Conservation (phyloP, 306 rosid genomes). For the Sicyos edulis region DNA sequence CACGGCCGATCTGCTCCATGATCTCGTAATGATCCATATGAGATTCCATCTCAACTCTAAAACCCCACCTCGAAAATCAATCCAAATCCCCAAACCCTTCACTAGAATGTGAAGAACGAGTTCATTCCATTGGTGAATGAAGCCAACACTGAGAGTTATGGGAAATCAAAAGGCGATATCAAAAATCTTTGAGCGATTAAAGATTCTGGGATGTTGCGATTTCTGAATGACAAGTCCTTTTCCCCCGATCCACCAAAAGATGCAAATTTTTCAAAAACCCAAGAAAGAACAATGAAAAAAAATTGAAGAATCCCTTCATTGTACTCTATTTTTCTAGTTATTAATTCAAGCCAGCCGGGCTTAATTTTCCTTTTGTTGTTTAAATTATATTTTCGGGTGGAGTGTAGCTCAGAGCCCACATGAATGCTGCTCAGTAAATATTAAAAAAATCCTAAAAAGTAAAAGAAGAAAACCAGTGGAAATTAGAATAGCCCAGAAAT, state of each 20-base stretch:
- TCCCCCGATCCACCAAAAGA: slow-evolving; percentile 12
- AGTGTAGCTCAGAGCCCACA: slow-evolving; percentile 8
- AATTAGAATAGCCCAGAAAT: neutral
- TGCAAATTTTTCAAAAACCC: neutral
- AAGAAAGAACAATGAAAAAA: neutral
- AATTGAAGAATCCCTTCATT: neutral
- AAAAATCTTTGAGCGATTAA: neutral
- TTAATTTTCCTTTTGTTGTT: no score
- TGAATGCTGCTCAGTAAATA: neutral
- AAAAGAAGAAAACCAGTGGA: neutral
- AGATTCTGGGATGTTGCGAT: slow-evolving; percentile 11
- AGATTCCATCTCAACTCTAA: slow-evolving; percentile 53
- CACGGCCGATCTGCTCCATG: slow-evolving; percentile 99
- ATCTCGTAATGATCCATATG: slow-evolving; percentile 99
- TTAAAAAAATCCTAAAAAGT: neutral
- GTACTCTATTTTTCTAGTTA: neutral
- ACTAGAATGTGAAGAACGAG: neutral
- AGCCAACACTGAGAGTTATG: neutral
- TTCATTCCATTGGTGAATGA: slow-evolving; percentile 21
- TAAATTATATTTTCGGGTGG: neutral
- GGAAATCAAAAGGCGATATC: slow-evolving; percentile 1
- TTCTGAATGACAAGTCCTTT: neutral
- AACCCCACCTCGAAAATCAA: slow-evolving; percentile 5
- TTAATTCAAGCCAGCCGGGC: slow-evolving; percentile 4
- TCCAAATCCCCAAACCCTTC: slow-evolving; percentile 17